Base-by-base conservation (phyloP, 2,329 filamentous ascomycete species). In the Emericellopsis atlantica region DNA sequence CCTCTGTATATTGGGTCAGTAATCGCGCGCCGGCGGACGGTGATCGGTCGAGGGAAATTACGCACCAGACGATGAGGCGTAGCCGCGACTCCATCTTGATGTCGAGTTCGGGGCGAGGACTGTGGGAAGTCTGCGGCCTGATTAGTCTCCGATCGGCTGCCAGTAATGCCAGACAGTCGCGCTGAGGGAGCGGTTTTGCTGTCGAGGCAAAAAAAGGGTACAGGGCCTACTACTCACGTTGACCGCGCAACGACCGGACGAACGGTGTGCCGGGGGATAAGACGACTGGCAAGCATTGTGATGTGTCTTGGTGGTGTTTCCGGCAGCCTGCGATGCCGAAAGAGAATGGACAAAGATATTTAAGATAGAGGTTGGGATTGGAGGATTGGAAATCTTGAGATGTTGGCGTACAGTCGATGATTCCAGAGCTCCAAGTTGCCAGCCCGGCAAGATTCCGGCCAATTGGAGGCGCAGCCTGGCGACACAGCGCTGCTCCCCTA, bases 31-130 rank as follows among this genome's bases (percentile, higher is more conserved):
- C 18, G 15, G 6, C 9, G 12, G 26, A 7, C 22, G 12, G n/a
- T 11, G 37, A 11, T 36, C 15, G 26, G 23, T n/a, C 16, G 32
- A 34, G 29, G 64, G 16, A 40, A 40, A 39, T 31, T 50, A 68
- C 69, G 54, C 49, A 76, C 72, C 72, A 64, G 71, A 62, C 52
- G 69, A 60, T 40, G 74, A 74, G 43, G 77, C 74, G 56, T 76
- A 80, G 48, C 67, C 65, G 53, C 77, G 69, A 56, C 66, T 69
- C 65, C 67, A 74, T 66, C 69, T 69, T 41, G 68, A 65, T 43
- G 67, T 57, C 42, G 58, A 53, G 40, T 59, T 55, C 45, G 71
- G 59, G 43, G 64, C 56, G 50, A 70, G 58, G 46, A 72, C 58
- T 52, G 61, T 60, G 43, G 70, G 70, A 40, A 74, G 62, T 44